Evolutionary conservation across 2,329 filamentous ascomycete species (phyloP), one percentile per base, ranked within the genome.

Genomic region (Endocalyx cinctus): DNA sequence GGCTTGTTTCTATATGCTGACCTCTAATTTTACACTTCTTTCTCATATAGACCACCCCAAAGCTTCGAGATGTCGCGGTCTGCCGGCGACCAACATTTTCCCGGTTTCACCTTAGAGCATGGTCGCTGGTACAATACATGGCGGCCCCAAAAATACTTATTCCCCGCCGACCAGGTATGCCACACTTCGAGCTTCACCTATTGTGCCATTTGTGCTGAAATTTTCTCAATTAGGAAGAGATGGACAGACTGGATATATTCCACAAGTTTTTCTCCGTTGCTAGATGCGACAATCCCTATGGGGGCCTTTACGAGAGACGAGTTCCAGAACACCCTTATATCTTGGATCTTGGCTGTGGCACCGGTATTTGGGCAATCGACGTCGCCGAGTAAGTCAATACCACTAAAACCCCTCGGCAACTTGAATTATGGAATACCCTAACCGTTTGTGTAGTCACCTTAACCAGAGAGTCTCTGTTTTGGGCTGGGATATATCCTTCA

Each of bases 281-380:
- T 31, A 77, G 82, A 42, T 66, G 71, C 23, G 58, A 69, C 3
- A 37, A 41, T 29, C 43, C 20, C 17, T 35, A 25, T 37, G 35
- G 33, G 35, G 43, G 54, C 52, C 18, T 57, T 15, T 47, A 47
- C 35, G 41, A 46, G 10, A 68, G 75, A 41, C 50, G 25, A n/a
- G 35, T 60, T 10, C 55, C 58, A 22, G 45, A 32, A 14, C 46
- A 53, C 2, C 61, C 62, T 2, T 60, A 64, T 31, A 69, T 83
- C 29, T 54, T 84, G 26, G 79, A 84, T 50, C 55, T 95, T 34
- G 90, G 88, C 26, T 89, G 84, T 43, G 90, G 89, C 14, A 94
- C 87, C 1, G 88, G 87, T 25, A 90, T 94, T 41, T 97, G 90
- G 90, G 78, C 84, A 25, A 85, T 94, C 48, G 84, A 90, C 46